These are phyloP conservation scores for Knoxdaviesia capensis DNA, from an alignment of 2,329 filamentous ascomycete genomes.

Conservation along the genomic window DNA sequence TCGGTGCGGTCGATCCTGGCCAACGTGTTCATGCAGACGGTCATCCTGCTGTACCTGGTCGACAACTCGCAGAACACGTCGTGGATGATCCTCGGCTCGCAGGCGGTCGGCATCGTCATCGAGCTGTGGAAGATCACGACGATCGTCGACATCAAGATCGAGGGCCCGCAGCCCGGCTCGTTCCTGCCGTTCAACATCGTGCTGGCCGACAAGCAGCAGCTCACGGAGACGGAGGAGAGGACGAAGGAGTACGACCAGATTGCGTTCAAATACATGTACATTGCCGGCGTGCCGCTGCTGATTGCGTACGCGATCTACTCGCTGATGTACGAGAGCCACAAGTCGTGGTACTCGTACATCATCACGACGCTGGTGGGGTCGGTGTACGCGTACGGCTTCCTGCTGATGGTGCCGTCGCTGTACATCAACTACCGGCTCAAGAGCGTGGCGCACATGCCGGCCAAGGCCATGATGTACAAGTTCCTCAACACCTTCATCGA, in stretches of 20 bases:
- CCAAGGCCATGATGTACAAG: slow-evolving; percentile 93
- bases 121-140: slow-evolving; percentile 91
- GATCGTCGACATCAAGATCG: slow-evolving; percentile 70
- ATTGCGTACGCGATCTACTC: slow-evolving; percentile 82
- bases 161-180: slow-evolving; percentile 45
- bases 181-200: slow-evolving; percentile 59
- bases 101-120: slow-evolving; percentile 59
- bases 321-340: slow-evolving; percentile 80
- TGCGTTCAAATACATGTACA: slow-evolving; percentile 94
- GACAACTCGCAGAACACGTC: slow-evolving; percentile 96
- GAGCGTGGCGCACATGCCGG: slow-evolving; percentile 91
- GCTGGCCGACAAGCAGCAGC: slow-evolving; percentile 93
- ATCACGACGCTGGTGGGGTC: slow-evolving; percentile 89
- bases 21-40: slow-evolving; percentile 90
- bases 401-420: slow-evolving; percentile 95
- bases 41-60: slow-evolving; percentile 92
- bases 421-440: slow-evolving; percentile 99
- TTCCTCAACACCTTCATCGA: slow-evolving; percentile 98
- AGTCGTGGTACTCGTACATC: slow-evolving; percentile 94
- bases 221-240: slow-evolving; percentile 89
- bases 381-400: slow-evolving; percentile 93
- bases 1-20: slow-evolving; percentile 89
- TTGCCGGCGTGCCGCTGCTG: slow-evolving; percentile 72
- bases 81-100: slow-evolving; percentile 95
- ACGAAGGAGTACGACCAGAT: slow-evolving; percentile 97